A percentile compares a stretch with the other conserved stretches of the same genome.
phyloP scores from a whole-genome alignment of 805 yeast species.

The Candida nitratophila region DNA sequence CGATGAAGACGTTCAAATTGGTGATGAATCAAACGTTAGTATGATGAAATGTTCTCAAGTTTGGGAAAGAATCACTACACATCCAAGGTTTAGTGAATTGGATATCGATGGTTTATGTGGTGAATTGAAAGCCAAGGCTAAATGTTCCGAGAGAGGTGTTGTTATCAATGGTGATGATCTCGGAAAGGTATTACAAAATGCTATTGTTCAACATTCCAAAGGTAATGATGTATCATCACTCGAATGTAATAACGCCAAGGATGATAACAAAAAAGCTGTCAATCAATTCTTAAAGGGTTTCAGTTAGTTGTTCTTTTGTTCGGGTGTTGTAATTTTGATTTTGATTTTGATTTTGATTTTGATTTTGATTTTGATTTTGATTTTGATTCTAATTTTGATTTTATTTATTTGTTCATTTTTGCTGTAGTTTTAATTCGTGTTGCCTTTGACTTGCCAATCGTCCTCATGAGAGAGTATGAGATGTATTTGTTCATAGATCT shows the following conservation, averaged over 20 bases:
- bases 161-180: slow-evolving; percentile 81
- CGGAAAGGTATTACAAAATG: slow-evolving; percentile 39
- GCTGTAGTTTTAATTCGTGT: too few relatives aligned
- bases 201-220: slow-evolving; percentile 3
- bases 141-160: slow-evolving; percentile 90
- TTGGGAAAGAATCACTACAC: slow-evolving; percentile 94
- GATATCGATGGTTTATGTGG: slow-evolving; percentile 91
- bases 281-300: slow-evolving; percentile 1
- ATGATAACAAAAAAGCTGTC: not conserved
- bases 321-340: not conserved
- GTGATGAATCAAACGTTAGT: slow-evolving; percentile 42
- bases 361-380: too few relatives aligned
- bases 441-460: too few relatives aligned
- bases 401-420: too few relatives aligned
- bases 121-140: slow-evolving; percentile 87
- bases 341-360: too few relatives aligned
- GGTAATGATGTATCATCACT: not conserved
- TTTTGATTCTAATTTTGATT: too few relatives aligned
- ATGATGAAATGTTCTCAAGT: slow-evolving; percentile 79
- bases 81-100: slow-evolving; percentile 87
- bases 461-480: too few relatives aligned
- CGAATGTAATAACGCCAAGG: not conserved
- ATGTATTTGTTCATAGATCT: too few relatives aligned
- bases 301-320: not conserved
- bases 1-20: slow-evolving; percentile 39